Percentiles rank a stretch among this genome's conserved stretches.
These are phyloP conservation scores for Cyclotella atomus DNA, from an alignment of 108 stramenopile species.

Conservation along the genomic window DNA sequence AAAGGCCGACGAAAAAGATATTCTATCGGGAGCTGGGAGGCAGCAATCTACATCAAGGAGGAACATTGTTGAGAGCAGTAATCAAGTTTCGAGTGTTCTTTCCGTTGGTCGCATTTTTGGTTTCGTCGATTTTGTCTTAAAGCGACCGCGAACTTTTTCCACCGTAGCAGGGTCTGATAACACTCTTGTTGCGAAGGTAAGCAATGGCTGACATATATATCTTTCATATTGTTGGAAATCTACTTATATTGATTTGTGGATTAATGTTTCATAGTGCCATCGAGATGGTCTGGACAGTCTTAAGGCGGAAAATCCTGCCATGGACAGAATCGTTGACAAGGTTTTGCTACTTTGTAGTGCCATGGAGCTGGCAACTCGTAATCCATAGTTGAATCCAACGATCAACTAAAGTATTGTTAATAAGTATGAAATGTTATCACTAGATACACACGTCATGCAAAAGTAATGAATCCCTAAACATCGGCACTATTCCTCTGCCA, in stretches of 20 bases:
- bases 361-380: constrained; percentile 62
- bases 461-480: too few species aligned
- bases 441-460: background rate
- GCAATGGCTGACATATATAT: background rate
- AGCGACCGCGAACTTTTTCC: constrained; percentile 64
- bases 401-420: too few species aligned
- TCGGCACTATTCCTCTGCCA: background rate
- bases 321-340: constrained; percentile 66
- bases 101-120: constrained; percentile 75
- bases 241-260: background rate
- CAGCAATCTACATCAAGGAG: constrained; percentile 18
- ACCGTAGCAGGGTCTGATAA: constrained; percentile 64
- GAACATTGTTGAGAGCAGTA: constrained; percentile 24
- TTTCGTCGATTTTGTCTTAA: constrained; percentile 81
- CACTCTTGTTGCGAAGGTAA: constrained; percentile 65
- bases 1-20: constrained; percentile 5
- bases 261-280: constrained; percentile 27
- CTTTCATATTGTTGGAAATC: background rate
- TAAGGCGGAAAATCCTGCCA: constrained; percentile 59
- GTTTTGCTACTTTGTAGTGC: constrained; percentile 72
- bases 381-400: too few species aligned
- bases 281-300: constrained; percentile 57
- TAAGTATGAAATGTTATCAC: too few species aligned
- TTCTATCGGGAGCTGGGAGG: constrained; percentile 39
- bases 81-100: constrained; percentile 45